Evolutionary conservation across 805 yeast species (phyloP), one percentile per base, ranked within the genome.

Genomic region (Kodamaea leandrae): DNA sequence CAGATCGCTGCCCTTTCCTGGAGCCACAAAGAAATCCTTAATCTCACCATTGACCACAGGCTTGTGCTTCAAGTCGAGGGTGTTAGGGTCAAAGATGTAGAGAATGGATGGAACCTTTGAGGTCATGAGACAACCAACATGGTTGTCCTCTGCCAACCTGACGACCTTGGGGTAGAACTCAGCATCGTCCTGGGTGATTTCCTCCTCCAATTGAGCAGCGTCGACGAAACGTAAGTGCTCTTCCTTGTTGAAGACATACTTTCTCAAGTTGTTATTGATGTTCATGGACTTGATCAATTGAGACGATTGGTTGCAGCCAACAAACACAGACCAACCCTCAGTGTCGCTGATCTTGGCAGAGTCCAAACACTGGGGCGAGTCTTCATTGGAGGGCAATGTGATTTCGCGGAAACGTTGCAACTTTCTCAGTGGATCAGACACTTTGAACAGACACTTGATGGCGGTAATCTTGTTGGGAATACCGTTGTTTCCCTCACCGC

Each of bases 401-500:
- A 81, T 71, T 53, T 86, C 93, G 43, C 88, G 65, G 52, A 72
- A 80, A 47, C 80, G 70, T 51, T 78, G 83, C 41, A 83, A 61
- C 32, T 60, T 49, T 41, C 67, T 49, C 9, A 58, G 60, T 37
- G 71, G 68, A 50, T 70, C 58, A 34, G 62, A 57, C 42, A 72
- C 71, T 24, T 69, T 69, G 40, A 83, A 78, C 52, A 78, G 75
- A 34, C 85, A 69, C 35, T 76, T 63, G 30, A 84, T 59, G 2
- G 83, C 83, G 3, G 89, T 79, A 47, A 91, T 66, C 58, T 85
- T 87, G 62, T 91, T 91, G 29, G 90, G 85, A 41, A 88, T 80
- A 21, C 96, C 96, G 54, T 87, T 83, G 54, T 81, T 82, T 7
- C 96, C 96, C 59, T 87, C 95, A 18, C 97, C 98, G 21, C 97